These are phyloP conservation scores for Paramecium octaurelia DNA, from an alignment of 73 alveolate genomes.

Conservation along the genomic window DNA sequence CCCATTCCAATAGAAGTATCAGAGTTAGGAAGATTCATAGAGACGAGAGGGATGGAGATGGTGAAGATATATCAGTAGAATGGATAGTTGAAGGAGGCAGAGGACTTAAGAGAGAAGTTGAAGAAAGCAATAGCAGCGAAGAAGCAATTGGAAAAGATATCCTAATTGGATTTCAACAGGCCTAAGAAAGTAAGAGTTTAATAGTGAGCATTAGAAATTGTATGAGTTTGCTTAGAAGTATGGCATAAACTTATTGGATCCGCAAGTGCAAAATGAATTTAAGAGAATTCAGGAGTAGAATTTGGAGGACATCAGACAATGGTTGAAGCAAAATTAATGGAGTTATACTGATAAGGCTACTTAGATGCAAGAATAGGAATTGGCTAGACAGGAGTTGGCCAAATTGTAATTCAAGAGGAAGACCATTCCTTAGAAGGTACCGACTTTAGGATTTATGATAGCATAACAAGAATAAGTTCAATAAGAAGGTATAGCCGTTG, in stretches of 20 bases:
- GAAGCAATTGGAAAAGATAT: constrained; percentile 18
- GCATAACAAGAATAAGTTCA: background rate
- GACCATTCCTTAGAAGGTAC: background rate
- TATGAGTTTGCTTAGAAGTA: background rate
- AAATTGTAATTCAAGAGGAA: constrained; percentile 10
- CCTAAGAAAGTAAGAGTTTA: constrained; percentile 2
- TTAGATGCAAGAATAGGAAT: background rate
- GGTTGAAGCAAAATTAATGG: constrained; percentile 40
- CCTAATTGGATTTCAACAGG: constrained; percentile 18
- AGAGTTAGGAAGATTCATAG: constrained; percentile 38
- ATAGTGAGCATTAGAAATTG: background rate
- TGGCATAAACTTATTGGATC: constrained; percentile 26
- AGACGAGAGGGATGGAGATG: constrained; percentile 45
- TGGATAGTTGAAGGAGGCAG: constrained; percentile 10
- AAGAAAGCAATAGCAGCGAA: constrained; percentile 40
- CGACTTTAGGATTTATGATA: background rate
- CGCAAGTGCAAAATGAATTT: constrained; percentile 22
- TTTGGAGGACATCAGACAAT: constrained; percentile 14
- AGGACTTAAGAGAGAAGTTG: constrained; percentile 20
- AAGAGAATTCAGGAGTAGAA: constrained; percentile 31
- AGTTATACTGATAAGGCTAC: constrained; percentile 5
- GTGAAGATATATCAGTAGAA: background rate
- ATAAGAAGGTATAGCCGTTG: background rate
- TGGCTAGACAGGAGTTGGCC: constrained; percentile 14
- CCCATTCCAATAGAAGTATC: constrained; percentile 38